Base-by-base conservation (phyloP, 345 rosid species). In the Eucalyptus marginata region DNA sequence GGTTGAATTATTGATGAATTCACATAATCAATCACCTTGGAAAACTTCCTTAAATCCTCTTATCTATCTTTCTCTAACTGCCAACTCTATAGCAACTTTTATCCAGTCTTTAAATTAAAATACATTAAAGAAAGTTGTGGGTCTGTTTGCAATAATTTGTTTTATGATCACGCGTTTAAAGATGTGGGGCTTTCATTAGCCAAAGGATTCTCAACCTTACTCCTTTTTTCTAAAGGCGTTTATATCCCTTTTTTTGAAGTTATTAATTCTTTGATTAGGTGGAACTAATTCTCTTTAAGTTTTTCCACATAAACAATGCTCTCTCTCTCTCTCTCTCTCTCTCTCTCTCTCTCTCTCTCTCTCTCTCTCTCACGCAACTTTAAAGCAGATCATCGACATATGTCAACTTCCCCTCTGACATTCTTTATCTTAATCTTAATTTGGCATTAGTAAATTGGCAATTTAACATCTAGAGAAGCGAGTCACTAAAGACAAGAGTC, bases 121-220 rank as follows among this genome's bases (percentile, higher is more conserved):
- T 87, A 31, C 51, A 49, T 24, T 25, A 50, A 85, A 47, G 86
- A 85, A 43, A 51, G 47, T 25, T 8, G 64, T 52, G 85, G 87
- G 87, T 88, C 87, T 88, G n/a, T 49, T 50, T 50, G 49, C 88
- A 47, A 59, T 56, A 81, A 89, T 51, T 89, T 87, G 87, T 89
- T 89, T 91, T 89, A 66, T 86, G 90, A 92, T 90, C 94, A 92
- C 92, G 93, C 90, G 90, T 89, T 91, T 91, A 91, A 91, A 92
- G 92, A 92, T 85, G 91, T 66, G 88, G 91, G 90, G 87, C 84
- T 86, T 79, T 87, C 84, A 25, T 91, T 68, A 90, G 71, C 86
- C 87, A 52, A 88, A 76, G 64, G 10, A 43, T 49, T 24, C 15
- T 58, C 62, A 49, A 27, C 46, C 81, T 71, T 71, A 36, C 81